Conservation (phyloP, 352 stramenopile species). For the Globisporangium okanoganense region DNA sequence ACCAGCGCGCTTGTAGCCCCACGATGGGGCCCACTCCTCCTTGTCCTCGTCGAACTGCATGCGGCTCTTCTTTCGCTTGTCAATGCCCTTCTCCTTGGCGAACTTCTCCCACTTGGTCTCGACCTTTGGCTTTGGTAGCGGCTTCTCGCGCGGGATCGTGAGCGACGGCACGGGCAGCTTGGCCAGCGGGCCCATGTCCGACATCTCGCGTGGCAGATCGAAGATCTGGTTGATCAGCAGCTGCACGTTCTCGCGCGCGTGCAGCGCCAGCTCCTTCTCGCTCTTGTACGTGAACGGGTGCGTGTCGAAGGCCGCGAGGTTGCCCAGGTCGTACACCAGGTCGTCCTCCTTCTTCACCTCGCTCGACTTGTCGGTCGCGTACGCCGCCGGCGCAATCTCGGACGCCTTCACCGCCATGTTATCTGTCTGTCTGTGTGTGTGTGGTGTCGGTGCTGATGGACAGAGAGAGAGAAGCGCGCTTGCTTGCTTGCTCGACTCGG, state of each 20-base stretch:
- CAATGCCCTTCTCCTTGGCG: conserved; percentile 96
- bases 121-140: conserved; percentile 90
- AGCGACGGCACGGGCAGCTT: conserved; percentile 64
- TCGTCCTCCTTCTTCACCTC: conserved; percentile 81
- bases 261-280: conserved; percentile 88
- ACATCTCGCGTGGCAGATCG: conserved; percentile 89
- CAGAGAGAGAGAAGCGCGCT: neutral
- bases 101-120: conserved; percentile 99
- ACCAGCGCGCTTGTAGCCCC: conserved; percentile 87
- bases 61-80: conserved; percentile 95
- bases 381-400: conserved; percentile 80
- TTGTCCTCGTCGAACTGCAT: conserved; percentile 96
- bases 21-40: conserved; percentile 91
- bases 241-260: conserved; percentile 91
- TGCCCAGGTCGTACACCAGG: conserved; percentile 86
- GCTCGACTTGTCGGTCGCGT: conserved; percentile 54
- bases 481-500: neutral
- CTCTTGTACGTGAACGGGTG: conserved; percentile 79
- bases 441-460: conserved; percentile 8
- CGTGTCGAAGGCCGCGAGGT: conserved; percentile 87
- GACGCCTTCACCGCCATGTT: conserved; percentile 71
- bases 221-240: conserved; percentile 93
- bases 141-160: conserved; percentile 85
- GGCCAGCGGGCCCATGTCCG: conserved; percentile 91
- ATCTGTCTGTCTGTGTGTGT: conserved; percentile 5